These are phyloP conservation scores for Mallotus japonicus DNA, from an alignment of 441 rosid species.

Conservation along the genomic window DNA sequence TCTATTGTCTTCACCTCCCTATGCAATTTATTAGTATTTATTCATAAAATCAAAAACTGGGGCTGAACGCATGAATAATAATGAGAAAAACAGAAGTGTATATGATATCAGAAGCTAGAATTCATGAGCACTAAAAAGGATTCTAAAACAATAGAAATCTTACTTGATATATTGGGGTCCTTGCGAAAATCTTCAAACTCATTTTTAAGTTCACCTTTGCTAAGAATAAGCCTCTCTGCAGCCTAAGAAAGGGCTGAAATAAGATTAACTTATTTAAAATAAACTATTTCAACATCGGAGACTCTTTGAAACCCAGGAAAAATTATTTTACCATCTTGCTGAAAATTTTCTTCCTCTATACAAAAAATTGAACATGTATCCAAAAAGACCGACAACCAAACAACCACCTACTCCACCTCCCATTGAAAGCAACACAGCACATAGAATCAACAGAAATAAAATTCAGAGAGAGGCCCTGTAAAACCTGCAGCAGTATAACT, in stretches of 20 bases:
- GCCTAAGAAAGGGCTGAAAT: conserved; percentile 47
- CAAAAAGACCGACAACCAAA: not conserved
- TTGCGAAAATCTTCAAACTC: conserved; percentile 58
- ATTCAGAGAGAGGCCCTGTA: not conserved
- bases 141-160: conserved; percentile 26
- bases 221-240: conserved; percentile 72
- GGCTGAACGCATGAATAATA: too few species aligned
- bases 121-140: not conserved
- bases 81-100: too few species aligned
- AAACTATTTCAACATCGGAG: not conserved
- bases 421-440: not conserved
- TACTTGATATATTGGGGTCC: conserved; percentile 64
- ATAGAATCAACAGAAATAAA: not conserved
- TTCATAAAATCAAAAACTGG: too few species aligned
- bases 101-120: not conserved
- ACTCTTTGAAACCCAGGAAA: not conserved
- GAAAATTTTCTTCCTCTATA: not conserved
- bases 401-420: not conserved
- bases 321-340: not conserved
- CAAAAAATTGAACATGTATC: not conserved
- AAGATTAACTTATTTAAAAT: conserved; percentile 15
- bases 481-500: conserved; percentile 3
- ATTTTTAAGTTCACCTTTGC: conserved; percentile 57
- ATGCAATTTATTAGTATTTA: not conserved
- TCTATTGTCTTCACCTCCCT: not conserved